phyloP scores from a whole-genome alignment of 2,329 filamentous ascomycete species.

The Trichoderma afroharzianum region DNA sequence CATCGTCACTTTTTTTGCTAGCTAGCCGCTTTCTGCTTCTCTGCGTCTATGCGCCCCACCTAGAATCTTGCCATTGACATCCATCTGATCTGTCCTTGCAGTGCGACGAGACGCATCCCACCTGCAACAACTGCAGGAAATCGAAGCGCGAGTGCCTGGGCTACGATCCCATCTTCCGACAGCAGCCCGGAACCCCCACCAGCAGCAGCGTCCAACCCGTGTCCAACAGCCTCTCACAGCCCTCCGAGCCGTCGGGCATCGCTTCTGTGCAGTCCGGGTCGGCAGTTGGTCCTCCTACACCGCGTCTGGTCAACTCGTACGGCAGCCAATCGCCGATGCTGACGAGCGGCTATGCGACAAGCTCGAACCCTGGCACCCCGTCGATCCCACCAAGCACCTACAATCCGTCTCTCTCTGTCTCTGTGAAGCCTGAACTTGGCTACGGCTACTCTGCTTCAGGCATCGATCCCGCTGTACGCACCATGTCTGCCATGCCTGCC shows the following conservation, averaged over 20 bases:
- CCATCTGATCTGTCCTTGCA: conserved; percentile 39
- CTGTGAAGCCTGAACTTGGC: conserved; percentile 38
- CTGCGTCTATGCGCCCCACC: not conserved
- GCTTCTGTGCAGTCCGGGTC: conserved; percentile 22
- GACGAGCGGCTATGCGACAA: conserved; percentile 38
- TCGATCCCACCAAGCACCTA: conserved; percentile 26
- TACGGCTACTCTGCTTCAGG: conserved; percentile 48
- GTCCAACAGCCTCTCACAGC: conserved; percentile 31
- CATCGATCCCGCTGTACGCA: conserved; percentile 65
- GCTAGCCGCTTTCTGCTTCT: not conserved
- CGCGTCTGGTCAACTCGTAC: conserved; percentile 40
- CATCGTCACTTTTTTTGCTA: not conserved
- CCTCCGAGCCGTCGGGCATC: conserved; percentile 32
- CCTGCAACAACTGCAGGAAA: conserved; percentile 86
- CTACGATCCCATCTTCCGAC: conserved; percentile 85
- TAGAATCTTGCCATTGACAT: conserved; percentile 26
- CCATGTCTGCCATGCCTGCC: conserved; percentile 25
- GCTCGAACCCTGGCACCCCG: conserved; percentile 30
- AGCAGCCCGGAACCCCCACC: conserved; percentile 68
- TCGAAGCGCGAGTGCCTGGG: conserved; percentile 83
- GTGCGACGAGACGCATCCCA: conserved; percentile 95
- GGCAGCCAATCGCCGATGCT: conserved; percentile 44
- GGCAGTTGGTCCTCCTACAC: conserved; percentile 22
- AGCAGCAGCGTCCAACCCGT: conserved; percentile 51
- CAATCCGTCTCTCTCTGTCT: conserved; percentile 32